These are phyloP conservation scores for Alternaria infectoria DNA, from an alignment of 2,329 filamentous ascomycete species.

Conservation along the genomic window DNA sequence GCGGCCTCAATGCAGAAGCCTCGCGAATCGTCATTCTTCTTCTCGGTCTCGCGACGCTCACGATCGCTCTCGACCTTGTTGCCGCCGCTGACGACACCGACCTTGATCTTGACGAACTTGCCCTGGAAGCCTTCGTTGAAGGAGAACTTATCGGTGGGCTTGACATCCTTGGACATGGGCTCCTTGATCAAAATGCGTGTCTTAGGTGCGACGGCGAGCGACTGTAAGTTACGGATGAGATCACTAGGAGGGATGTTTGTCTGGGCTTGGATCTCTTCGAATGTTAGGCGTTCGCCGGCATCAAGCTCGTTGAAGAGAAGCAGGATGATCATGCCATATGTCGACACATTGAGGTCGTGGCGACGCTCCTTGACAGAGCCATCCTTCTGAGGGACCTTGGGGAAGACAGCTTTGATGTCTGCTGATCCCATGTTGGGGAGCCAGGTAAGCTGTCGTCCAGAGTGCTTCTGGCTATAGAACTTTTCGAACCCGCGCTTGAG, in stretches of 20 bases:
- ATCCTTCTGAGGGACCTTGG: constrained; percentile 72
- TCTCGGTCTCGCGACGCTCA: constrained; percentile 73
- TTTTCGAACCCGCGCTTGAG: constrained; percentile 85
- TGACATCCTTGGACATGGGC: constrained; percentile 78
- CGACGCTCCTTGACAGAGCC: constrained; percentile 70
- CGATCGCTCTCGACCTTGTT: constrained; percentile 82
- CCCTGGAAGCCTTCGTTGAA: constrained; percentile 85
- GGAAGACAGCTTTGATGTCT: constrained; percentile 82
- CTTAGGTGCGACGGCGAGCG: constrained; percentile 82
- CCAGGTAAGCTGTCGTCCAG: constrained; percentile 89
- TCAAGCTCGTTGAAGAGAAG: constrained; percentile 84
- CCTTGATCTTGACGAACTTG: constrained; percentile 86
- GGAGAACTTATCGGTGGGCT: constrained; percentile 75
- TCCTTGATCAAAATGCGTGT: constrained; percentile 81
- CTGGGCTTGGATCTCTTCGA: constrained; percentile 80
- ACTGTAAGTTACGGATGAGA: constrained; percentile 78
- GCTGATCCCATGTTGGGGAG: constrained; percentile 77
- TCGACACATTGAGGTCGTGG: constrained; percentile 91
- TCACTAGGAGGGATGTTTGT: constrained; percentile 80
- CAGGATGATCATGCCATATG: constrained; percentile 89
- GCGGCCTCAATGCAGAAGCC: constrained; percentile 76
- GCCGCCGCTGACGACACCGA: constrained; percentile 78
- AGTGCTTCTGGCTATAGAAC: constrained; percentile 87
- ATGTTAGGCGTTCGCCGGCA: constrained; percentile 58
- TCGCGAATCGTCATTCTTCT: constrained; percentile 75